Evolutionary conservation across 1,284 basidiomycete species (phyloP), one percentile per base, ranked within the genome.

Genomic region (Sutorius eximius): DNA sequence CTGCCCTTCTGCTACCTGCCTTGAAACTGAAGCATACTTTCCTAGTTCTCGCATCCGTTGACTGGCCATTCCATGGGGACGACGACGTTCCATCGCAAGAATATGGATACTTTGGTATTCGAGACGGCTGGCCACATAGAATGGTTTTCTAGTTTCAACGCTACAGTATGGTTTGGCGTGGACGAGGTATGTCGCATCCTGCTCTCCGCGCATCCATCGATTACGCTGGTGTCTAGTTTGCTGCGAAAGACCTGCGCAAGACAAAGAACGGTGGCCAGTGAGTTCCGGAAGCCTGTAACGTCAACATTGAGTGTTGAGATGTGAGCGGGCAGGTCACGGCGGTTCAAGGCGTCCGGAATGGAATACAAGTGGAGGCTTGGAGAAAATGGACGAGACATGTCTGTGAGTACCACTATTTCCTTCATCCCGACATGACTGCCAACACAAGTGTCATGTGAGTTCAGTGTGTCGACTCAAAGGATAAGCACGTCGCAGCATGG

Each of bases 291-390:
- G 6, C 20, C 1, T 13, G 12, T 18, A 6, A 13, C 30, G 33
- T 22, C 16, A 22, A 24, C 24, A 5, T 22, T 6, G 27, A 24
- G 32, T 45, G 22, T 58, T 62, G 24, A 61, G 24, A 37, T 30
- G 24, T 36, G 34, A 29, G 33, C 48, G 49, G 15, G 16, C 41
- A 81, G 81, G 55, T 83, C 82, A 18, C 77, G 83, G 51, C 72
- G 82, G 32, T 85, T 83, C 71, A 82, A 77, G 60, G 78, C 70
- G 37, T 69, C 68, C 22, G 75, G 75, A 32, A 64, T 71, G 27
- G 79, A 82, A 60, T 84, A 83, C 70, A 84, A 83, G 62, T 84
- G 83, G 83, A 84, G 82, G 66, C 69, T 77, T 44, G 67, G 68
- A 51, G 76, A 79, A 42, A 76, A 78, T 52, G 73, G 72, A 42